A percentile compares a stretch with the other conserved stretches of the same genome.
Conservation (phyloP, 2,329 filamentous ascomycete genomes). For the Drechslera avenae region DNA sequence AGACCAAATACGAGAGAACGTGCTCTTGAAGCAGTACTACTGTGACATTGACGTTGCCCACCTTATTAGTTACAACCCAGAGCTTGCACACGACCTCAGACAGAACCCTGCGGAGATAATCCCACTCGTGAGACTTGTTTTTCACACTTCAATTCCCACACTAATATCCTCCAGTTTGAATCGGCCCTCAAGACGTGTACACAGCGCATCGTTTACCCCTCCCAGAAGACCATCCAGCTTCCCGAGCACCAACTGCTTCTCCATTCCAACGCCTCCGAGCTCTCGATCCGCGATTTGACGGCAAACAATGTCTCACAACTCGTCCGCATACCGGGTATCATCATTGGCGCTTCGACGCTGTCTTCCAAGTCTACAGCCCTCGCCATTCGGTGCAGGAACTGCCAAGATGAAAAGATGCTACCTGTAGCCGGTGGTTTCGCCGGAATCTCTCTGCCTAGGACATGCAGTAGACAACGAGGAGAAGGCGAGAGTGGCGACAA, state of each 20-base stretch:
- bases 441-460: conserved; percentile 80
- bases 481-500: conserved; percentile 71
- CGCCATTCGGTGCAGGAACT: conserved; percentile 86
- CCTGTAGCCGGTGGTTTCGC: conserved; percentile 84
- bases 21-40: conserved; percentile 89
- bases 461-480: conserved; percentile 69
- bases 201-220: conserved; percentile 88
- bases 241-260: conserved; percentile 94
- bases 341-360: conserved; percentile 95
- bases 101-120: conserved; percentile 93
- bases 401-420: conserved; percentile 72
- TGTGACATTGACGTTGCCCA: conserved; percentile 97
- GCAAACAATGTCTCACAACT: conserved; percentile 91
- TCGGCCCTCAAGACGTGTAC: conserved; percentile 87
- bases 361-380: conserved; percentile 92
- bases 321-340: conserved; percentile 95
- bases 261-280: conserved; percentile 87
- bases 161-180: conserved; percentile 72
- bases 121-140: conserved; percentile 69
- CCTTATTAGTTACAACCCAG: conserved; percentile 93
- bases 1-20: conserved; percentile 95
- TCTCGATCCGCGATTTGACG: conserved; percentile 91
- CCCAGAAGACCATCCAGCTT: conserved; percentile 67
- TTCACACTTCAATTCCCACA: neutral
- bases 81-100: conserved; percentile 85